Base-by-base conservation (phyloP, 495 filamentous ascomycete genomes). In the Hamigera avellanea region DNA sequence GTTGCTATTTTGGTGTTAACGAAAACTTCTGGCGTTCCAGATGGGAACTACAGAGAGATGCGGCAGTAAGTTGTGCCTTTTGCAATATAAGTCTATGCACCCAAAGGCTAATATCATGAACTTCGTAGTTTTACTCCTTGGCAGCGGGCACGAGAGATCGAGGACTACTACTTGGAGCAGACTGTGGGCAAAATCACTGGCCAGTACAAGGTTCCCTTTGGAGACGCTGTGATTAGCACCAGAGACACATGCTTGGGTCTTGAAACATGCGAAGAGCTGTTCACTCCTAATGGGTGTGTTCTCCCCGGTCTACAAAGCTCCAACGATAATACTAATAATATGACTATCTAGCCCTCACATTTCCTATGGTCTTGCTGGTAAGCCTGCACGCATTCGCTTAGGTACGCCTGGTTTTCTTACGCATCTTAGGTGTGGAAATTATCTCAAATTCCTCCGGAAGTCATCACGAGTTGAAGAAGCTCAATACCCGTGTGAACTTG, bases 211-310 rank as follows among this genome's bases (percentile, higher is more conserved):
- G 79, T 86, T 2, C 66, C 74, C 1, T 73, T 93, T 50, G 86
- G 86, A 1, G 86, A 94, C 61, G 77, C 71, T 4, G 72, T 89
- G 7, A 73, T 94, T 29, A 70, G 61, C 16, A 85, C 83, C 4
- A 57, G 61, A 12, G 86, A 93, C 44, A 86, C 81, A 0, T 74
- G 69, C 43, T 46, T 93, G 13, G 84, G 74, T 6, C 59, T 69
- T 3, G 84, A 91, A 53, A 86, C 81, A 0, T 88, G 83, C 42
- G 83, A 87, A 52, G 83, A 89, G 52, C 61, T 87, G 3, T 88
- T 85, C 35, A 83, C 79, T 2, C 81, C 81, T 2, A 64, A 71
- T 44, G 67, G 64, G 54, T 66, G 50, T 17, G 54, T n/a, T n/a
- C n/a, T n/a, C n/a, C 12, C 2, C 19, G 9, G 6, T 31, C 2